Conservation (phyloP, 2,329 filamentous ascomycete species). For the Geosmithia putterillii region DNA sequence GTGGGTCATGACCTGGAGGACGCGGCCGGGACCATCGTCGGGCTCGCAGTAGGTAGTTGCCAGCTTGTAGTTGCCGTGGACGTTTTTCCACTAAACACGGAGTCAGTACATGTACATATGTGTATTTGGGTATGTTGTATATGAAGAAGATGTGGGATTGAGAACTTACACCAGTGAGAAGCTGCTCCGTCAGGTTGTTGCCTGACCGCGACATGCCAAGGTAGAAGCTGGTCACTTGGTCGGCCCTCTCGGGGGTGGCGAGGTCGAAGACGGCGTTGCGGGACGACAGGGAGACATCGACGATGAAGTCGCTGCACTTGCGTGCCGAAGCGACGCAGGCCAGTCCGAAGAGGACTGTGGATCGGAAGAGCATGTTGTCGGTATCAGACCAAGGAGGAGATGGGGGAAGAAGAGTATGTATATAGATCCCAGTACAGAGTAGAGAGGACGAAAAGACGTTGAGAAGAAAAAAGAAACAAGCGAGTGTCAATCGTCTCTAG, state of each 20-base stretch:
- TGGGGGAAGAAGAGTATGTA: background rate
- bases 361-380: background rate
- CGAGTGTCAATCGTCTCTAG: background rate
- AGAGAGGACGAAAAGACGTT: background rate
- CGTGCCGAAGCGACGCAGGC: conserved; percentile 14
- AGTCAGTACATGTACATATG: no score
- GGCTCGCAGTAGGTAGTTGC: conserved; percentile 51
- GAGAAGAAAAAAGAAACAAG: background rate
- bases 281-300: conserved; percentile 42
- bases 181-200: conserved; percentile 31
- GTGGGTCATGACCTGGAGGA: conserved; percentile 27
- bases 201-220: conserved; percentile 35
- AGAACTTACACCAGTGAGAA: conserved; percentile 29
- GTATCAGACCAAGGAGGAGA: background rate
- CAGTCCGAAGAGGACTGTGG: conserved; percentile 2
- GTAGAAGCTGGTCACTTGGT: conserved; percentile 45
- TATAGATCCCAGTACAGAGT: background rate
- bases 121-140: background rate
- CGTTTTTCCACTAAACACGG: conserved; percentile 3
- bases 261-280: conserved; percentile 41
- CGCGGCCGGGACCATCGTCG: conserved; percentile 23
- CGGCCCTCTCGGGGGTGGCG: conserved; percentile 32
- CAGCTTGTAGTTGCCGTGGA: conserved; percentile 39
- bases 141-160: background rate
- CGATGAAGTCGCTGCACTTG: conserved; percentile 34